Evolutionary conservation across 768 basidiomycete genomes (phyloP), one percentile per base, ranked within the genome.

Genomic region (Termitomyces sp.): DNA sequence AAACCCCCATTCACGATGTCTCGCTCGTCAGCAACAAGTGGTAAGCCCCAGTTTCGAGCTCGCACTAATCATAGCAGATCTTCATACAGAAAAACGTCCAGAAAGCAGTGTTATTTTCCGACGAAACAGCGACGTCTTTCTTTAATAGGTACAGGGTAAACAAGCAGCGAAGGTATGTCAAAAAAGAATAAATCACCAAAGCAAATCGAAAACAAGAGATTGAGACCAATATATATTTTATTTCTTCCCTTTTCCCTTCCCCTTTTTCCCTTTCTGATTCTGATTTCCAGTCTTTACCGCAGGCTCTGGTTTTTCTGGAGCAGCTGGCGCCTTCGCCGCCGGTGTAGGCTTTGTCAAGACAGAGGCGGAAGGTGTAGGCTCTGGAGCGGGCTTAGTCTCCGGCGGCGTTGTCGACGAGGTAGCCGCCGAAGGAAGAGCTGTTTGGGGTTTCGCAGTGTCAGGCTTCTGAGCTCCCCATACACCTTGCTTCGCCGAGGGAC

Each of bases 261-360:
- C 62, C 18, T 64, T 64, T 32, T 64, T 64, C n/a, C 55, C 61
- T 20, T 64, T 64, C 52, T 62, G 54, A 27, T 60, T 58, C 47
- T 50, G 53, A 45, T 53, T 52, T 25, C 40, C 47, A 38, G 57
- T 46, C 44, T 64, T 64, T 13, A 32, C 48, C 15, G 43, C 49
- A 44, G 60, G 57, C 7, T 64, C 61, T 33, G 52, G 43, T 29
- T 64, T 62, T 47, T 54, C 58, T 46, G 43, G 29, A 36, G 38
- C 38, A 13, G 56, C 39, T 22, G 59, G 33, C 7, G 57, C 23
- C 32, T 45, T 50, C 47, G 46, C 12, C 12, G 52, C 43, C 12
- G 56, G 45, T 18, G 48, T 47, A 27, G 42, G 38, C 29, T 59
- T 59, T 3, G 50, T 10, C n/a, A 40, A 20, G 10, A 51, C 41